phyloP scores from a whole-genome alignment of 495 filamentous ascomycete species.

The Aspergillus sclerotiicarbonarius region DNA sequence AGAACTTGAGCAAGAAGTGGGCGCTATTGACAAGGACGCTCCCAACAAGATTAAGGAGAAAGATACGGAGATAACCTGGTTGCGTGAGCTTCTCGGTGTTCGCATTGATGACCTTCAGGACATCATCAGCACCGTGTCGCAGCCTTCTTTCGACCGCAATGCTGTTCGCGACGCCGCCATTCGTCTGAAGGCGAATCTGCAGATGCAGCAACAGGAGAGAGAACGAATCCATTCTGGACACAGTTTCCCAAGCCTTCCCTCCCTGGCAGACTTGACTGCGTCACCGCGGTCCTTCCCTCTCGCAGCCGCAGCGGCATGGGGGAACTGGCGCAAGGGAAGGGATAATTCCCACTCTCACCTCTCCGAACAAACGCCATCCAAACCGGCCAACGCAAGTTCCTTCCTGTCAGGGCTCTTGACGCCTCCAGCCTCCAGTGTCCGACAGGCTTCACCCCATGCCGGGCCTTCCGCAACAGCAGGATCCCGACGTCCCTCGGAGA shows the following conservation, averaged over 20 bases:
- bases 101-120: conserved; percentile 89
- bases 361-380: conserved; percentile 63
- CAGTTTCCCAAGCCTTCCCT: conserved; percentile 51
- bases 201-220: conserved; percentile 95
- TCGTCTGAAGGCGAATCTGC: conserved; percentile 85
- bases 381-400: conserved; percentile 47
- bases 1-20: conserved; percentile 69
- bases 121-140: conserved; percentile 75
- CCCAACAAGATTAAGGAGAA: conserved; percentile 79
- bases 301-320: conserved; percentile 79
- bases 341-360: conserved; percentile 44
- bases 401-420: conserved; percentile 79
- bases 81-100: conserved; percentile 88
- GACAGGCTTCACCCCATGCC: conserved; percentile 48
- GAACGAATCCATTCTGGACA: conserved; percentile 61
- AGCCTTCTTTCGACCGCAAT: conserved; percentile 70
- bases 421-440: conserved; percentile 68
- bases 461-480: conserved; percentile 47
- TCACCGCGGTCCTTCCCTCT: conserved; percentile 79
- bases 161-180: conserved; percentile 86
- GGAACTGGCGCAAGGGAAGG: conserved; percentile 72
- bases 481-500: conserved; percentile 38
- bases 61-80: conserved; percentile 92
- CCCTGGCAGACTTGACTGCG: conserved; percentile 62
- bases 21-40: conserved; percentile 66